These are phyloP conservation scores for Geotrichum restrictum DNA, from an alignment of 1,139 yeast species.

Conservation along the genomic window DNA sequence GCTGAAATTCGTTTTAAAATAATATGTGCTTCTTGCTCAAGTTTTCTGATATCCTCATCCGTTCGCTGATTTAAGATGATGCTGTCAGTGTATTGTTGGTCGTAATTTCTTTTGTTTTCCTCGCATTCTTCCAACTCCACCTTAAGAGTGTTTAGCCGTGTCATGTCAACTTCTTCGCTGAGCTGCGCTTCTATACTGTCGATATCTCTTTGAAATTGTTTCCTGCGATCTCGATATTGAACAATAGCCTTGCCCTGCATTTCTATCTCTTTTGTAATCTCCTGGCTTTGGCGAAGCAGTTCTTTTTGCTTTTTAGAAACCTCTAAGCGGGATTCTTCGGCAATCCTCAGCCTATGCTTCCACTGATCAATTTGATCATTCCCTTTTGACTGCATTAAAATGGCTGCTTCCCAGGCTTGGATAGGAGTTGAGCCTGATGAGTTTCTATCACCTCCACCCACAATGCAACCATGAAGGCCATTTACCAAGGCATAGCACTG, in stretches of 20 bases:
- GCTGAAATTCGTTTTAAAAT: background rate
- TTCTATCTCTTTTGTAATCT: background rate
- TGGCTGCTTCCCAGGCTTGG: slow-evolving; percentile 36
- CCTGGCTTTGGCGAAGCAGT: background rate
- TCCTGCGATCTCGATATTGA: slow-evolving; percentile 6
- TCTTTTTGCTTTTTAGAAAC: background rate
- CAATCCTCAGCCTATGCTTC: slow-evolving; percentile 12
- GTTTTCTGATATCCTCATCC: background rate
- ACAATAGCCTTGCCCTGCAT: slow-evolving; percentile 21
- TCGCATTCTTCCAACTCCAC: slow-evolving; percentile 5
- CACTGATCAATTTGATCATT: slow-evolving; percentile 25
- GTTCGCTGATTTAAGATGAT: background rate
- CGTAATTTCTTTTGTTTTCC: background rate
- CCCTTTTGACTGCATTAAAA: slow-evolving; percentile 25
- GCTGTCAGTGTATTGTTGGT: slow-evolving; percentile 16
- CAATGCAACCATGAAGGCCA: slow-evolving; percentile 43
- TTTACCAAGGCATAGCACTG: slow-evolving; percentile 48
- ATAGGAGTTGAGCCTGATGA: slow-evolving; percentile 57
- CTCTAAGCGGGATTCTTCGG: background rate
- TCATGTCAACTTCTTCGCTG: slow-evolving; percentile 17
- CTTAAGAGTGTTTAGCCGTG: slow-evolving; percentile 4
- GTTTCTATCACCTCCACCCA: slow-evolving; percentile 16
- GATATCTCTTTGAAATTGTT: slow-evolving; percentile 25
- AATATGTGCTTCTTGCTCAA: slow-evolving; percentile 24
- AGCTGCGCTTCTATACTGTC: slow-evolving; percentile 28